phyloP scores from a whole-genome alignment of 2,329 filamentous ascomycete species.

The Beauveria pseudobassiana region DNA sequence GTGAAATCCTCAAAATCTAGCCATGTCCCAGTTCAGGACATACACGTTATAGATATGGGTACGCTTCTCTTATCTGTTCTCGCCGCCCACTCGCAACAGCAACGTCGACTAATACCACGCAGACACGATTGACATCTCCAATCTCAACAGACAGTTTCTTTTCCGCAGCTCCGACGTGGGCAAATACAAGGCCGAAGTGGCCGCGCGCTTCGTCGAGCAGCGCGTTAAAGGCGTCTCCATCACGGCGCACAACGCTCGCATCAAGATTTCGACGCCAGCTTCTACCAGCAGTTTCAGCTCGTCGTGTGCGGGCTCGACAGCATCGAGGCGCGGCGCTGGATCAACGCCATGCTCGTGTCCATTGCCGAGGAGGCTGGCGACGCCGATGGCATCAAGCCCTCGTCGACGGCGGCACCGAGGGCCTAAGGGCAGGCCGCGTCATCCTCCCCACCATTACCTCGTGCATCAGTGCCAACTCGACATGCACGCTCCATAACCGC shows the following conservation, averaged over 20 bases:
- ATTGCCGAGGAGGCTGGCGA: conserved; percentile 71
- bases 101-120: conserved; percentile 10
- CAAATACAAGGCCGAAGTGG: conserved; percentile 87
- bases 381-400: conserved; percentile 85
- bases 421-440: conserved; percentile 96
- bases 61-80: conserved; percentile 18
- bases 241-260: conserved; percentile 87
- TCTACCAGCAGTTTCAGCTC: conserved; percentile 95
- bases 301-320: conserved; percentile 93
- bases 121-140: conserved; percentile 98
- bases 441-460: conserved; percentile 88
- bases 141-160: conserved; percentile 94
- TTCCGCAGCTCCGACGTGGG: conserved; percentile 90
- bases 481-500: conserved; percentile 97
- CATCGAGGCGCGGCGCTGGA: conserved; percentile 97
- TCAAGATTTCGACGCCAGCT: conserved; percentile 96
- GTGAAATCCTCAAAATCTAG: conserved; percentile 96
- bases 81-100: neutral
- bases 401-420: conserved; percentile 94
- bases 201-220: conserved; percentile 82
- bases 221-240: conserved; percentile 87
- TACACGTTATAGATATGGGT: conserved; percentile 99
- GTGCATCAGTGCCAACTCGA: conserved; percentile 96
- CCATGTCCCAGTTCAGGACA: conserved; percentile 91
- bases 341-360: conserved; percentile 85